Conservation (phyloP, 2,329 filamentous ascomycete species). For the Talaromyces pinophilus region DNA sequence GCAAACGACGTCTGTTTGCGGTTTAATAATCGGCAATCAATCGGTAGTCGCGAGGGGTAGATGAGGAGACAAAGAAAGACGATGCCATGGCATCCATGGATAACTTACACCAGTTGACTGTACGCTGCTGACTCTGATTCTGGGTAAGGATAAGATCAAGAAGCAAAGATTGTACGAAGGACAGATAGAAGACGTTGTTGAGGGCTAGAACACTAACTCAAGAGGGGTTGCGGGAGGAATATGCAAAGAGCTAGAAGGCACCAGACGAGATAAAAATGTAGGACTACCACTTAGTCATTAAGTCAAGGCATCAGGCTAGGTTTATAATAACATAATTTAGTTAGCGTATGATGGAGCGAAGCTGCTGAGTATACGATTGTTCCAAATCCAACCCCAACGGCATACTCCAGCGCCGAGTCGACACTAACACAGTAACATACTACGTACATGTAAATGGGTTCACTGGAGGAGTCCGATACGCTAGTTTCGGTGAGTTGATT, state of each 20-base stretch:
- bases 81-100: neutral
- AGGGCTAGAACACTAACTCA: conserved; percentile 15
- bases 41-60: neutral
- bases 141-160: neutral
- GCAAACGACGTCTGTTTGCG: conserved; percentile 6
- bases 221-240: conserved; percentile 23
- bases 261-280: conserved; percentile 17
- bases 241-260: conserved; percentile 16
- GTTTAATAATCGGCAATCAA: neutral
- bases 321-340: conserved; percentile 13
- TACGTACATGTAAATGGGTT: neutral
- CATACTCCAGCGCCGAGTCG: conserved; percentile 9
- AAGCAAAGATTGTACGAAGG: neutral
- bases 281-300: neutral
- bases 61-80: neutral
- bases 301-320: neutral
- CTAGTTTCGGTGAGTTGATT: conserved; percentile 22
- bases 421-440: neutral
- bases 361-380: neutral
- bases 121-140: neutral
- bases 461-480: conserved; percentile 22
- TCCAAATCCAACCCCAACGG: conserved; percentile 11
- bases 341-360: neutral
- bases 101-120: conserved; percentile 6
- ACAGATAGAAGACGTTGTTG: conserved; percentile 9